Conservation (phyloP, 129 eudicot species). For the Pittosporum tobira region DNA sequence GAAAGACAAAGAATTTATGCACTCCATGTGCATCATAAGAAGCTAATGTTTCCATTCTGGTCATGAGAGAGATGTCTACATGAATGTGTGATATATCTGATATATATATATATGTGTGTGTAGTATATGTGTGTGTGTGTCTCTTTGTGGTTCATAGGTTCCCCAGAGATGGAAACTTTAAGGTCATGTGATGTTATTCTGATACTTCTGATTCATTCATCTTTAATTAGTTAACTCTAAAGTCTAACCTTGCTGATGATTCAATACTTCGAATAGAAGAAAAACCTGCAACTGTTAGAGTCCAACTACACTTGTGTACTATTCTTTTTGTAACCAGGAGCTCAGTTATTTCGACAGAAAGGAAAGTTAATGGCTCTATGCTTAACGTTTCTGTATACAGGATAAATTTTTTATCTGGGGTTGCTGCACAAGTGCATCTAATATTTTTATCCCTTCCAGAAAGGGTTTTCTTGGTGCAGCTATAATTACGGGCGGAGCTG, state of each 20-base stretch:
- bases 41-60: too few relatives aligned
- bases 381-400: constrained; percentile 1
- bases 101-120: too few relatives aligned
- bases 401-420: constrained; percentile 4
- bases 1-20: not conserved
- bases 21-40: not conserved
- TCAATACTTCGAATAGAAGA: not conserved
- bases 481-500: constrained; percentile 34
- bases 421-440: constrained; percentile 7
- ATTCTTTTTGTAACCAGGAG: not conserved
- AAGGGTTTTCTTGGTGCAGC: constrained; percentile 46
- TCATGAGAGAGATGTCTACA: not conserved
- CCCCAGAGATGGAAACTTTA: too few relatives aligned
- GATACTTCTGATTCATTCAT: too few relatives aligned
- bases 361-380: constrained; percentile 2
- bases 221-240: not conserved
- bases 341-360: not conserved
- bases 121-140: too few relatives aligned
- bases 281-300: not conserved
- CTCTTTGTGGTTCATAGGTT: too few relatives aligned
- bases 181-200: too few relatives aligned
- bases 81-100: too few relatives aligned
- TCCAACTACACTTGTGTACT: constrained; percentile 1
- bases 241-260: too few relatives aligned
- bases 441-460: constrained; percentile 24